phyloP scores from a whole-genome alignment of 208 protist species.

The Trypanosoma melophagium region DNA sequence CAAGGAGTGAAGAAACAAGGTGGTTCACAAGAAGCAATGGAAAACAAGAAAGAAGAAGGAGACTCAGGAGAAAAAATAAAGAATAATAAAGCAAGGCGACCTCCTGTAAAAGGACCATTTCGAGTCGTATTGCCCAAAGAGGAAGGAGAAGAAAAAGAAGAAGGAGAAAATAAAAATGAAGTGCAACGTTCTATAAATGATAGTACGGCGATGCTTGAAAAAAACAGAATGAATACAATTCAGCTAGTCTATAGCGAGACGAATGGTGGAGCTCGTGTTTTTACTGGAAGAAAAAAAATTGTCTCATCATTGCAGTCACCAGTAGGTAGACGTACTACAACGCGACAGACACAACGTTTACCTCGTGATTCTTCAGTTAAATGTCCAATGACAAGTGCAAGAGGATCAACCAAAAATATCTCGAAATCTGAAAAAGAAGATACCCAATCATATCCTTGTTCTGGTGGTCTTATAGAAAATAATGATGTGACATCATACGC shows the following conservation, averaged over 20 bases:
- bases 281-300: neutral
- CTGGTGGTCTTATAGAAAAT: neutral
- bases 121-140: constrained; percentile 22
- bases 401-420: neutral
- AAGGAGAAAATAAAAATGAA: neutral
- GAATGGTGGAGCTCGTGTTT: neutral
- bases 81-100: neutral
- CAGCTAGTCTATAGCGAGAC: neutral
- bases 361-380: constrained; percentile 1
- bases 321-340: neutral
- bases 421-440: neutral
- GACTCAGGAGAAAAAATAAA: neutral
- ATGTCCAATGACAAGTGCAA: neutral
- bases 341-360: neutral
- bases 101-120: constrained; percentile 23
- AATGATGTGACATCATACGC: constrained; percentile 2
- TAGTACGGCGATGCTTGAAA: constrained; percentile 7
- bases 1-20: neutral
- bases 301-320: neutral
- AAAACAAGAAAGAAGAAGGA: neutral
- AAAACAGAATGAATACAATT: neutral
- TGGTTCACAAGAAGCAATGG: neutral
- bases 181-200: neutral
- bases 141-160: neutral
- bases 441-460: neutral